Percentiles rank a stretch among this genome's conserved stretches.
These are phyloP conservation scores for Fraxinus sp. DNA, from an alignment of 305 asterid genomes.

Conservation along the genomic window DNA sequence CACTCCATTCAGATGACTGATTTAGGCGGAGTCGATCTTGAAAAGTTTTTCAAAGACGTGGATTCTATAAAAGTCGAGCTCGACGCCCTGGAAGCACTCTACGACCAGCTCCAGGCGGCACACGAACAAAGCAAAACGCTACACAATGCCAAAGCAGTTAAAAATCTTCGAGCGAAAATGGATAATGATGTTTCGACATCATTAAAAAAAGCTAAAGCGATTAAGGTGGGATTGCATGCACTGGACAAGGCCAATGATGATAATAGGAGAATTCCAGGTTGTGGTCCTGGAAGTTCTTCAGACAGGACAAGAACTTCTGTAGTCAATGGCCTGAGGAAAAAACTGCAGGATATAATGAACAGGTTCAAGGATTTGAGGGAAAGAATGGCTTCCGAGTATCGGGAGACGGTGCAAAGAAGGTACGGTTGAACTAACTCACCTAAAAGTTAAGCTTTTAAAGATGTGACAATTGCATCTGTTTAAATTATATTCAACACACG, in stretches of 20 bases:
- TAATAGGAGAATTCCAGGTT: slow-evolving; percentile 58
- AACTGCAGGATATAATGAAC: slow-evolving; percentile 42
- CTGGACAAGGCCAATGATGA: slow-evolving; percentile 60
- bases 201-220: slow-evolving; percentile 53
- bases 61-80: slow-evolving; percentile 1
- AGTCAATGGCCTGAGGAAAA: slow-evolving; percentile 48
- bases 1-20: slow-evolving; percentile 3
- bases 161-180: slow-evolving; percentile 15
- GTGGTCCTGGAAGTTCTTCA: slow-evolving; percentile 69
- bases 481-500: background rate
- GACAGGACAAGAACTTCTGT: slow-evolving; percentile 53
- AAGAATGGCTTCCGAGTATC: slow-evolving; percentile 42
- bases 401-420: slow-evolving; percentile 49
- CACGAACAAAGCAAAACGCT: background rate
- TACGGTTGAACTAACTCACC: background rate
- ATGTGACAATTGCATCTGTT: background rate
- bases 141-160: slow-evolving; percentile 3
- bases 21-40: background rate
- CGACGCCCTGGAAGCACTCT: background rate
- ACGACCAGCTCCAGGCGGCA: slow-evolving; percentile 5
- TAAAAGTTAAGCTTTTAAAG: background rate
- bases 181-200: slow-evolving; percentile 33
- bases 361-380: slow-evolving; percentile 44
- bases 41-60: background rate
- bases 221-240: slow-evolving; percentile 59